Evolutionary conservation across 192 early-diverging fungal species (phyloP).

Genomic region (Oehlia diaphana): DNA sequence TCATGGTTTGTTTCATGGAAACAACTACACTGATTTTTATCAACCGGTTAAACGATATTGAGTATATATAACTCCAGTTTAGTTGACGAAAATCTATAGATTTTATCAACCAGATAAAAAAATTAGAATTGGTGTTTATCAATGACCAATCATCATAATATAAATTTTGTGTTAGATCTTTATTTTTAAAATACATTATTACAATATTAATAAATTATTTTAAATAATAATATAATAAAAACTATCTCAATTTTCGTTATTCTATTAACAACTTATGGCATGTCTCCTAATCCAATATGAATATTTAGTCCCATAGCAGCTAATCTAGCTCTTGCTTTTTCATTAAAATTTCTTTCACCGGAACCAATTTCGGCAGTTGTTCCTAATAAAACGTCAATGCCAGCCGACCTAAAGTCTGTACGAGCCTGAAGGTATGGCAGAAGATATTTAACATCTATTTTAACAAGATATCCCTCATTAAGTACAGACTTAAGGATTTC

Average conservation of each 20-base stretch:
- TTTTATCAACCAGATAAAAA: background rate
- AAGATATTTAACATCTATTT: conserved; percentile 76
- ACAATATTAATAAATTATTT: too few relatives aligned
- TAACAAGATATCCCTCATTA: conserved; percentile 80
- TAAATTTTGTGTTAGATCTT: too few relatives aligned
- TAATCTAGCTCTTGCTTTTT: conserved; percentile 26
- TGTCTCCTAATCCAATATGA: background rate
- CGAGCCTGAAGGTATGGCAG: conserved; percentile 86
- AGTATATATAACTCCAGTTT: too few relatives aligned
- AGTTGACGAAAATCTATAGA: background rate
- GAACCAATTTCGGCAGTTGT: conserved; percentile 29
- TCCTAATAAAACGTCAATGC: conserved; percentile 56
- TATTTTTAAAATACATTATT: too few relatives aligned
- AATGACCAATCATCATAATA: background rate
- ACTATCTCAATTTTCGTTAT: too few relatives aligned
- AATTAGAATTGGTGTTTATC: background rate
- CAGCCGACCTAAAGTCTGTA: conserved; percentile 76
- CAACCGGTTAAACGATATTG: too few relatives aligned
- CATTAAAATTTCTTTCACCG: conserved; percentile 23
- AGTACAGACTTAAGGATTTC: conserved; percentile 87
- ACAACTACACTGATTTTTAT: too few relatives aligned
- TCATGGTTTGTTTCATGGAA: conserved; percentile 40
- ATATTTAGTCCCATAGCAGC: conserved; percentile 23
- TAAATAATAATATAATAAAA: too few relatives aligned
- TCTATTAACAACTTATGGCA: background rate